Percentiles rank a stretch among this genome's conserved stretches.
Conservation (phyloP, 179 eudicot genomes). For the Camellia oleifera region DNA sequence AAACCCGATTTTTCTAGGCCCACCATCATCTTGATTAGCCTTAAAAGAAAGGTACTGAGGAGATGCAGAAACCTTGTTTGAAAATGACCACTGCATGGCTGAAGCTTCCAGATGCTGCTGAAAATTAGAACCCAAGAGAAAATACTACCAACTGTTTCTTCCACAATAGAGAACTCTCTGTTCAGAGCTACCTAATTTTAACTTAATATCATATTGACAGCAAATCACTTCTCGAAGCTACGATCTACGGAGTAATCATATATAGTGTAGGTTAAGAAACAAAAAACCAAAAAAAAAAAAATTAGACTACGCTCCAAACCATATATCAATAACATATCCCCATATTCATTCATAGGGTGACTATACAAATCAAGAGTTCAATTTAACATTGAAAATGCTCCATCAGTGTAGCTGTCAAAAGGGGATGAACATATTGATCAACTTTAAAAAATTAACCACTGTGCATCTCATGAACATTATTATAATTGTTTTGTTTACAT, state of each 20-base stretch:
- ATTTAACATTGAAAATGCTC: conserved; percentile 13
- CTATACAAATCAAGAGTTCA: neutral
- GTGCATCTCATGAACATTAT: conserved; percentile 23
- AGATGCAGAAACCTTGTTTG: conserved; percentile 26
- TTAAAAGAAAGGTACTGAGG: conserved; percentile 55
- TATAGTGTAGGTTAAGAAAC: conserved; percentile 13
- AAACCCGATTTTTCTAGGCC: conserved; percentile 24
- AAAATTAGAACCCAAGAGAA: conserved; percentile 3
- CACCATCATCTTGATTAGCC: conserved; percentile 36
- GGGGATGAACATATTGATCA: conserved; percentile 20
- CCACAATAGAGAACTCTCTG: neutral
- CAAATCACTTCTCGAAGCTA: neutral
- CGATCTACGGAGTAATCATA: conserved; percentile 14
- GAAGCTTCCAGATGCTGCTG: conserved; percentile 28
- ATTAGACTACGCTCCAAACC: neutral
- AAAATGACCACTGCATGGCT: conserved; percentile 57
- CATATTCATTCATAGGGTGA: neutral
- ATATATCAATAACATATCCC: neutral
- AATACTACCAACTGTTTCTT: neutral
- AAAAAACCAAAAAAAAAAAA: neutral
- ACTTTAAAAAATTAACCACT: conserved; percentile 8
- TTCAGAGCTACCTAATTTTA: neutral
- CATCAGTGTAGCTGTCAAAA: conserved; percentile 21
- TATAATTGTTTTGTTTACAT: neutral
- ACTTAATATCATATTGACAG: neutral